Evolutionary conservation across 2,329 filamentous ascomycete species (phyloP).

Genomic region (Colletotrichum sp.): DNA sequence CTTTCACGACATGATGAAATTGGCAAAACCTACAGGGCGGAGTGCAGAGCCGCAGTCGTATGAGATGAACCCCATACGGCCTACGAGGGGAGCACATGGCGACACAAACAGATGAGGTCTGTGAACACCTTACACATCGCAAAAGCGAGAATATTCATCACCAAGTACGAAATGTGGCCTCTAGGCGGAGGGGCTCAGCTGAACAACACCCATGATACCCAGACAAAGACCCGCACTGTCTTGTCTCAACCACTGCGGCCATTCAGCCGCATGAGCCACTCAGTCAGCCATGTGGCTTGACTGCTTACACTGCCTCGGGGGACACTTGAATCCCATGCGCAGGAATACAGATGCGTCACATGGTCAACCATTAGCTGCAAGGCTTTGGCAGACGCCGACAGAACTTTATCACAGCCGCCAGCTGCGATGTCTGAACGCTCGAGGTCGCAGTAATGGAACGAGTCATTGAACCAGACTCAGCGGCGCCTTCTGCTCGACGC

Average conservation of each 20-base stretch:
- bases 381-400: neutral
- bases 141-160: neutral
- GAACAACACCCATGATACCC: constrained; percentile 9
- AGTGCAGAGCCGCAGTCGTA: neutral
- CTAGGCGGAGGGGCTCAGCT: neutral
- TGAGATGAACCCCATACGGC: constrained; percentile 6
- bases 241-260: neutral
- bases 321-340: neutral
- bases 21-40: neutral
- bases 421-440: neutral
- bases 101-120: neutral
- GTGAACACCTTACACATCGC: neutral
- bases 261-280: neutral
- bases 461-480: neutral
- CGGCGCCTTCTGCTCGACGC: neutral
- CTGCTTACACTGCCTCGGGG: neutral
- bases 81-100: neutral
- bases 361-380: neutral
- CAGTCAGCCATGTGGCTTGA: neutral
- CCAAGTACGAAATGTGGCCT: neutral
- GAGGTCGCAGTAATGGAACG: neutral
- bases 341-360: neutral
- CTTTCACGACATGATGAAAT: constrained; percentile 8
- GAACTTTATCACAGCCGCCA: neutral
- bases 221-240: constrained; percentile 1